Evolutionary conservation across 495 filamentous ascomycete species (phyloP).

Genomic region (Geopyxis carbonaria): DNA sequence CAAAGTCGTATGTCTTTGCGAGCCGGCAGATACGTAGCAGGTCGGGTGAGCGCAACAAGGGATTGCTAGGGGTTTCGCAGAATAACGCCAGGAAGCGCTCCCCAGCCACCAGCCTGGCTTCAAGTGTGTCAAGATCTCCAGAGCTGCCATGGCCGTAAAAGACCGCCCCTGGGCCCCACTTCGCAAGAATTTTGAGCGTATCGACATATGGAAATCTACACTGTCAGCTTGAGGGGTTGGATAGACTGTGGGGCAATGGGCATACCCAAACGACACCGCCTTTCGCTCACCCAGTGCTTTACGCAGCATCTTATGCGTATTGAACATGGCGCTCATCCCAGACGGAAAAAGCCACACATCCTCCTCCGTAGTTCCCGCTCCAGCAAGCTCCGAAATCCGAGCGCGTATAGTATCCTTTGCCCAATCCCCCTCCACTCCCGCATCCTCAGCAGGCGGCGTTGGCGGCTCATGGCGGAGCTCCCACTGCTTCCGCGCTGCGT

Average conservation of each 20-base stretch:
- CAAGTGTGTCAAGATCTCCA: slow-evolving; percentile 73
- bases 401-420: slow-evolving; percentile 74
- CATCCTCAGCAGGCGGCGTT: slow-evolving; percentile 44
- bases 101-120: slow-evolving; percentile 49
- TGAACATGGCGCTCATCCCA: slow-evolving; percentile 92
- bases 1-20: slow-evolving; percentile 74
- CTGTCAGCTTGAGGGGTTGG: slow-evolving; percentile 26
- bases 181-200: slow-evolving; percentile 84
- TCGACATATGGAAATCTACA: slow-evolving; percentile 83
- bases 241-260: not conserved
- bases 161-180: slow-evolving; percentile 78
- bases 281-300: slow-evolving; percentile 37
- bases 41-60: slow-evolving; percentile 69
- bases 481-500: slow-evolving; percentile 71
- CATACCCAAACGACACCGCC: slow-evolving; percentile 53
- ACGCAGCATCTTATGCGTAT: slow-evolving; percentile 58
- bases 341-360: slow-evolving; percentile 78
- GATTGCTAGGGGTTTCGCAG: slow-evolving; percentile 90
- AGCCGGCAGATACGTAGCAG: slow-evolving; percentile 59
- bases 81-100: slow-evolving; percentile 74
- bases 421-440: slow-evolving; percentile 50
- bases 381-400: no score
- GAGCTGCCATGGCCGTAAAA: slow-evolving; percentile 79
- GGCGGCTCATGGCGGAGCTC: slow-evolving; percentile 46
- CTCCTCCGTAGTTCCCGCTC: slow-evolving; percentile 71